These are phyloP conservation scores for Cucumis melo DNA, from an alignment of 306 rosid genomes.

Conservation along the genomic window DNA sequence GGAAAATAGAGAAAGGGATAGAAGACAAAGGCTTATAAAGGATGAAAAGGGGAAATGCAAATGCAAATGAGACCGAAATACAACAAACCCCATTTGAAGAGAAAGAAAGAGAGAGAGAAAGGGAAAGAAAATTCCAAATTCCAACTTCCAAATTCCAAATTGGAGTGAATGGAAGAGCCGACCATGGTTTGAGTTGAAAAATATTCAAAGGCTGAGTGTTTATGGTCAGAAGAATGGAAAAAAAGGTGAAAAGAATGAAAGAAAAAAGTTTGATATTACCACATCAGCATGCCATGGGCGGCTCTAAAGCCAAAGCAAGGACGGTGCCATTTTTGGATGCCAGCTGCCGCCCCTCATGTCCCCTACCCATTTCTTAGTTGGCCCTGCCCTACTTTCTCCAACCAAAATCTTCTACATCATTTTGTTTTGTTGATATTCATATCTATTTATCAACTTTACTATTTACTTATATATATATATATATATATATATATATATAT, in stretches of 20 bases:
- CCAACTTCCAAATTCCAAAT: neutral
- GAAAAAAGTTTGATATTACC: neutral
- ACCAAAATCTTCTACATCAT: neutral
- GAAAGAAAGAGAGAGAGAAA: neutral
- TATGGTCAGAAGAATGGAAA: neutral
- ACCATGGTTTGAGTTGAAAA: neutral
- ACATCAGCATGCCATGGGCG: constrained; percentile 5
- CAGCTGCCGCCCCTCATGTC: neutral
- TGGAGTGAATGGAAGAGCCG: neutral
- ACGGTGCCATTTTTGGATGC: neutral
- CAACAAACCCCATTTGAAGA: neutral
- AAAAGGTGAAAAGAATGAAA: neutral
- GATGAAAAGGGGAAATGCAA: neutral
- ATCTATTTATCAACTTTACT: too few species aligned
- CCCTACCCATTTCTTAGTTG: neutral
- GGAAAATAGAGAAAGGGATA: neutral
- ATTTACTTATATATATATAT: too few species aligned
- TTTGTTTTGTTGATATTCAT: too few species aligned
- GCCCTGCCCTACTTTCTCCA: neutral
- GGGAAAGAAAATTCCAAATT: neutral
- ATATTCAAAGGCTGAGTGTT: neutral
- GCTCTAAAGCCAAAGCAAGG: neutral
- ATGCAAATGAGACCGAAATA: constrained; percentile 8
- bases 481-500: too few species aligned
- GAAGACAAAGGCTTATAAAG: neutral